Evolutionary conservation across 108 stramenopile genomes (phyloP).

Genomic region (Cyclotella kingstonii): DNA sequence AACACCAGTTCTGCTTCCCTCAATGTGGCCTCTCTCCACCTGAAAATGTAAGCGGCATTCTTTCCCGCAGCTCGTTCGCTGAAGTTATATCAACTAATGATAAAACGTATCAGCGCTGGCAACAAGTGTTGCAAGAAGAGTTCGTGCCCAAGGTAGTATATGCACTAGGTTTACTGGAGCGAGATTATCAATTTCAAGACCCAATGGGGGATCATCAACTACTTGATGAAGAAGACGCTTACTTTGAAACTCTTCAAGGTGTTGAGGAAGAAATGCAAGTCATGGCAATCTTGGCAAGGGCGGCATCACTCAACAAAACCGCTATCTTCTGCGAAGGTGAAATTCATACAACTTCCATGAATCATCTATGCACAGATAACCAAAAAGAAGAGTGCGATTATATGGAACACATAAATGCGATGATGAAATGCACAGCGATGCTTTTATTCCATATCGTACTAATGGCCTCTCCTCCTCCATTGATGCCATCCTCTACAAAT

Average conservation of each 20-base stretch:
- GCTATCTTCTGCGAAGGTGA: no score
- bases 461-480: constrained; percentile 24
- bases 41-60: constrained; percentile 5
- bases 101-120: constrained; percentile 36
- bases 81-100: constrained; percentile 15
- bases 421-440: constrained; percentile 47
- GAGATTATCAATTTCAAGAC: neutral
- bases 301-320: constrained; percentile 19
- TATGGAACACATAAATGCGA: constrained; percentile 43
- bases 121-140: constrained; percentile 38
- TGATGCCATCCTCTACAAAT: neutral
- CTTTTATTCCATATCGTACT: constrained; percentile 46
- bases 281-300: constrained; percentile 43
- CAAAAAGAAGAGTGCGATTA: constrained; percentile 1
- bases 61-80: neutral
- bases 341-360: no score
- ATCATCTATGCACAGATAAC: neutral
- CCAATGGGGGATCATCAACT: neutral
- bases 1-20: constrained; percentile 25
- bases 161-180: constrained; percentile 33
- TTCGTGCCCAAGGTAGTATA: constrained; percentile 33
- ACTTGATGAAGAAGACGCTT: constrained; percentile 37
- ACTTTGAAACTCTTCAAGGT: constrained; percentile 33
- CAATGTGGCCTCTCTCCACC: neutral
- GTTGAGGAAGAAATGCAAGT: constrained; percentile 49